These are phyloP conservation scores for Tuber aestivum DNA, from an alignment of 495 filamentous ascomycete species.

Conservation along the genomic window DNA sequence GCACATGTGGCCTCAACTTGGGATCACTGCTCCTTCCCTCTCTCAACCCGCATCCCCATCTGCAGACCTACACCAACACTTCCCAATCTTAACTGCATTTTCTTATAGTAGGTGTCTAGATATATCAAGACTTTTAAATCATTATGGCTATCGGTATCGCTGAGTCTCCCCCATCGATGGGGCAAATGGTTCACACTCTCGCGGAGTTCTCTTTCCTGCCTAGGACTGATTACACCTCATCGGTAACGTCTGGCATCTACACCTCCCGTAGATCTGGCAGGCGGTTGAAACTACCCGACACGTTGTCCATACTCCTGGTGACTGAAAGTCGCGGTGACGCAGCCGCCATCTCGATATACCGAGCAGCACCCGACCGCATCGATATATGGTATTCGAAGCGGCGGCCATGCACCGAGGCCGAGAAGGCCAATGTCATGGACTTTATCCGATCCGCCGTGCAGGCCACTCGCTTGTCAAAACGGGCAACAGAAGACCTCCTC, in stretches of 20 bases:
- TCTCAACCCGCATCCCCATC: background rate
- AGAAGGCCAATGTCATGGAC: background rate
- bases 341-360: background rate
- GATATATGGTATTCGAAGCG: background rate
- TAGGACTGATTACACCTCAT: background rate
- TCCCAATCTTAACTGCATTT: too few species aligned
- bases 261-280: background rate
- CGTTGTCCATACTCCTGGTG: background rate
- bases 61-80: background rate
- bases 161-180: background rate
- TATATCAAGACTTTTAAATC: background rate
- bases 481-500: background rate
- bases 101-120: background rate
- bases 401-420: background rate
- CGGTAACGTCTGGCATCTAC: too few species aligned
- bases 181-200: background rate
- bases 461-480: background rate
- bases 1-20: background rate
- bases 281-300: background rate
- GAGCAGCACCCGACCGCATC: background rate
- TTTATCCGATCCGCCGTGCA: background rate
- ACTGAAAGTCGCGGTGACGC: background rate
- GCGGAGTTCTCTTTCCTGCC: background rate
- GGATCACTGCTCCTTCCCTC: background rate
- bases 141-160: background rate